Evolutionary conservation across 306 rosid genomes (phyloP).

Genomic region (Alnus glutinosa): DNA sequence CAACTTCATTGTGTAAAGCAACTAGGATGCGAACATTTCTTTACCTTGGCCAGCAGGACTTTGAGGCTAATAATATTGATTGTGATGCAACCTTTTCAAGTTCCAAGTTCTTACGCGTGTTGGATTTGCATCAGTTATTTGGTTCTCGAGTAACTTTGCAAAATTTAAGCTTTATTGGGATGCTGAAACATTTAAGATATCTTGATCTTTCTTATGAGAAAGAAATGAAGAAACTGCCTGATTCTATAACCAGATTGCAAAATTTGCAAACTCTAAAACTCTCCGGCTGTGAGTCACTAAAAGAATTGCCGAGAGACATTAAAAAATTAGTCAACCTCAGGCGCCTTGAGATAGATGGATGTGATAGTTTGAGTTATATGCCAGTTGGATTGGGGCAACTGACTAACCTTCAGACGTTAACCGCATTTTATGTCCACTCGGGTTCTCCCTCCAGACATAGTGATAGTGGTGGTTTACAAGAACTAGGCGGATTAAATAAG

Average conservation of each 20-base stretch:
- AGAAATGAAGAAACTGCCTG: not conserved
- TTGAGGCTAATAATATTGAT: accelerated
- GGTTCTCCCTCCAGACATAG: not conserved
- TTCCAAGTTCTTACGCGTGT: too few species aligned
- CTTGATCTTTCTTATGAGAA: not conserved
- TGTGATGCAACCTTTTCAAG: not conserved
- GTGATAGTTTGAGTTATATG: not conserved
- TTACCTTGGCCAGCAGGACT: not conserved
- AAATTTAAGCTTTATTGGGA: too few species aligned
- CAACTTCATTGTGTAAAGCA: not conserved
- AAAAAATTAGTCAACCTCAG: not conserved
- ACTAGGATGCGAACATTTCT: conserved; percentile 10
- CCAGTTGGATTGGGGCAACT: not conserved
- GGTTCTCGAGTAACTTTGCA: too few species aligned
- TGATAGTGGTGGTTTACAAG: not conserved
- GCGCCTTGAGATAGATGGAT: conserved; percentile 19
- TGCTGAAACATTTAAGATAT: not conserved
- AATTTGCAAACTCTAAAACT: not conserved
- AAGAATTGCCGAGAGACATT: conserved; percentile 17
- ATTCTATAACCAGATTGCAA: not conserved
- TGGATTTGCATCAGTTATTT: not conserved
- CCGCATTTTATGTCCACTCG: conserved; percentile 8
- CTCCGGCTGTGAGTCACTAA: not conserved
- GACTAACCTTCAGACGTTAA: conserved; percentile 8
- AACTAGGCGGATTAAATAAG: not conserved